These are phyloP conservation scores for Adansonia gregorii DNA, from an alignment of 441 rosid genomes.

Conservation along the genomic window DNA sequence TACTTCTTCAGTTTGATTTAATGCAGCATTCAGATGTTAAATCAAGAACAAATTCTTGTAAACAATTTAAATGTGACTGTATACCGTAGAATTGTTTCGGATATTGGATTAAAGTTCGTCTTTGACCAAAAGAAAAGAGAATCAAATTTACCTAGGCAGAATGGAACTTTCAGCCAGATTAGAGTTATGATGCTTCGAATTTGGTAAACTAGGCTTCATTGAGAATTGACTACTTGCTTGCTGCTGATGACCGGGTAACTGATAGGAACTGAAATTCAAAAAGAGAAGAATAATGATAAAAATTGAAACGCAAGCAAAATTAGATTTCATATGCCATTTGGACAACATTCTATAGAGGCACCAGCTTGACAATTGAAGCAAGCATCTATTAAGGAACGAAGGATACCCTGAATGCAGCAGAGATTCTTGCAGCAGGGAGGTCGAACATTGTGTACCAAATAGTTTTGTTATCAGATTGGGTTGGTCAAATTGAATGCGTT, in stretches of 20 bases:
- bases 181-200: neutral
- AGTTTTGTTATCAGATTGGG: neutral
- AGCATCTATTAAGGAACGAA: neutral
- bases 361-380: neutral
- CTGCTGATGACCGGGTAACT: neutral
- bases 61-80: neutral
- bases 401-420: slow-evolving; percentile 3
- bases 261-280: slow-evolving; percentile 5
- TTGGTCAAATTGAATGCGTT: neutral
- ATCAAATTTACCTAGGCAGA: neutral
- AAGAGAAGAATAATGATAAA: neutral
- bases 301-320: neutral
- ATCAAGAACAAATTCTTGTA: neutral
- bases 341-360: neutral
- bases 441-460: neutral
- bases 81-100: neutral
- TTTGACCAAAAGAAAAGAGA: neutral
- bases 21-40: neutral
- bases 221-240: slow-evolving; percentile 10
- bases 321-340: neutral
- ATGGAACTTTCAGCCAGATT: neutral
- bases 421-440: slow-evolving; percentile 15
- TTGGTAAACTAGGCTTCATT: slow-evolving; percentile 4
- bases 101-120: neutral
- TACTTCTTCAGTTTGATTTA: neutral